A percentile compares a stretch with the other conserved stretches of the same genome.
Evolutionary conservation across 768 basidiomycete species (phyloP).

Genomic region (Russula earlei): DNA sequence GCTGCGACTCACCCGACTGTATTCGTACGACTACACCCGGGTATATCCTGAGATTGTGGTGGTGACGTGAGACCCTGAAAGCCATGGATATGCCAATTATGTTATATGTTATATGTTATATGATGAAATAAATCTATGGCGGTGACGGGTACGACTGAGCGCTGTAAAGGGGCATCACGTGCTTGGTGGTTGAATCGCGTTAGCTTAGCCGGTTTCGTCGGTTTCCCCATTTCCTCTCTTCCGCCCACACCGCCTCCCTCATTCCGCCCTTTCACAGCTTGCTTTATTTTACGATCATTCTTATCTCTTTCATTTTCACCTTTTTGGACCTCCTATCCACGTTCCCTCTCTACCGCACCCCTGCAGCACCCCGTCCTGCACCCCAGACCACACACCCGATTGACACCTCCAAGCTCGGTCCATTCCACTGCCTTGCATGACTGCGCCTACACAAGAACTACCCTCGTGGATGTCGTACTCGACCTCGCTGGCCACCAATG

Average conservation of each 20-base stretch:
- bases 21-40: conserved; percentile 3
- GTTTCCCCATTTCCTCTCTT: background rate
- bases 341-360: conserved; percentile 8
- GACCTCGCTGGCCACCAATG: conserved; percentile 44
- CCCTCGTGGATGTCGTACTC: conserved; percentile 66
- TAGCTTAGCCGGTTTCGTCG: no score
- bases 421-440: conserved; percentile 31
- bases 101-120: conserved; percentile 3
- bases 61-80: no score
- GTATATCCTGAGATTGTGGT: conserved; percentile 15
- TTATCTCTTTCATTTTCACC: background rate
- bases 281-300: background rate
- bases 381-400: conserved; percentile 5
- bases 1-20: conserved; percentile 12
- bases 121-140: no score
- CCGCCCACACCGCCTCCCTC: background rate
- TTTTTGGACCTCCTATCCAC: conserved; percentile 8
- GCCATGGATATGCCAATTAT: background rate
- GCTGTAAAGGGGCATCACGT: no score
- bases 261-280: background rate
- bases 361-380: conserved; percentile 17
- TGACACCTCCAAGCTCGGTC: background rate
- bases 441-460: conserved; percentile 52
- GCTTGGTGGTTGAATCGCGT: no score
- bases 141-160: no score